Conservation (phyloP, 768 basidiomycete species). For the Tulasnella sp. region DNA sequence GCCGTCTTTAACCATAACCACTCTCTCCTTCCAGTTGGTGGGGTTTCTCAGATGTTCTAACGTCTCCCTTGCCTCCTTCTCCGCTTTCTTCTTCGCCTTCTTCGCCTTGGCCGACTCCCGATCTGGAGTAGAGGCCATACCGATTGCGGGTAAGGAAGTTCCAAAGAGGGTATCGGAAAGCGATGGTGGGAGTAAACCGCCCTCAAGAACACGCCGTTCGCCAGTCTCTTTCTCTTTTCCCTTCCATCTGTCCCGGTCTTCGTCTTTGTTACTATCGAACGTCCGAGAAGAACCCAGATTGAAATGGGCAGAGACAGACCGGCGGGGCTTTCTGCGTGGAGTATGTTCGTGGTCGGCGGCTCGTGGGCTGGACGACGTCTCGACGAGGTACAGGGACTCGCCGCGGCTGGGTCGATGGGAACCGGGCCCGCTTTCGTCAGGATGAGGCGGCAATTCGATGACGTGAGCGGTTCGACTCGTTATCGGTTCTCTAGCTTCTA, state of each 20-base stretch:
- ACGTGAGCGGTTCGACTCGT: not conserved
- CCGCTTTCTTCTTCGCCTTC: not conserved
- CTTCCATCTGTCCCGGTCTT: not conserved
- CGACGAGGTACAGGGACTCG: not conserved
- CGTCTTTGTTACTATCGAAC: not conserved
- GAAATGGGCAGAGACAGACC: not conserved
- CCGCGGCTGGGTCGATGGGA: not conserved
- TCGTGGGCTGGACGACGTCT: not conserved
- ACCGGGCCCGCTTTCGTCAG: not conserved
- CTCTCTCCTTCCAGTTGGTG: not conserved
- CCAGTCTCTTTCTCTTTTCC: constrained; percentile 1
- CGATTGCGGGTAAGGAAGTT: not conserved
- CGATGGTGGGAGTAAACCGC: not conserved
- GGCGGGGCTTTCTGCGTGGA: not conserved
- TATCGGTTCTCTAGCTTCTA: not conserved
- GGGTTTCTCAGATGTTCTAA: not conserved
- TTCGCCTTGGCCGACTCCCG: not conserved
- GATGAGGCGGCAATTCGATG: constrained; percentile 3
- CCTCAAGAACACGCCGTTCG: not conserved
- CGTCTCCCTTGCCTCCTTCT: not conserved
- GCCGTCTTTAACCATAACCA: not conserved
- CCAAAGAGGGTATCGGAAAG: not conserved
- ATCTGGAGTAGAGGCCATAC: not conserved
- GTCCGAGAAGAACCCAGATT: not conserved
- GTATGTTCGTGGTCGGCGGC: not conserved